Conservation (phyloP, 371 early-diverging fungal genomes). For the Choanephora cucurbitarum region DNA sequence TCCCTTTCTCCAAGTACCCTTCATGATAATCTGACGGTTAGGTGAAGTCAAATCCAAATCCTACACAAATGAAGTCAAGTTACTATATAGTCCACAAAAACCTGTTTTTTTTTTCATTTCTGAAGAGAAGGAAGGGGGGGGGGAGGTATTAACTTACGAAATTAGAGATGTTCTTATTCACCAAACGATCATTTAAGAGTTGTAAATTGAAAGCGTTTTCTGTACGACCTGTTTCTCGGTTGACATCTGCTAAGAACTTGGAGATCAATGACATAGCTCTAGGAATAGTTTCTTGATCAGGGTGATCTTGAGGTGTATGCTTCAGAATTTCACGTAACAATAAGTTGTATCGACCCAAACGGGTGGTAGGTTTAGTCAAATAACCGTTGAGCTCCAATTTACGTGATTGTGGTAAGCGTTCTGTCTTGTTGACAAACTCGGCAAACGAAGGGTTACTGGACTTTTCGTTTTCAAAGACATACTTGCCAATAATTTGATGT, state of each 20-base stretch:
- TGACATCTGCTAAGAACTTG: conserved; percentile 74
- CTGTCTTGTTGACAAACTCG: conserved; percentile 73
- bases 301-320: conserved; percentile 78
- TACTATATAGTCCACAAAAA: too few relatives aligned
- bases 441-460: conserved; percentile 66
- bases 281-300: conserved; percentile 70
- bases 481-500: conserved; percentile 83
- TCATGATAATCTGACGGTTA: conserved; percentile 72
- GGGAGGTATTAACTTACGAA: too few relatives aligned
- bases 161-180: conserved; percentile 65
- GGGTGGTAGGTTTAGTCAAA: conserved; percentile 82
- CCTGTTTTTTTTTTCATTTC: too few relatives aligned
- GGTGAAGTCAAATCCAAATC: conserved; percentile 56
- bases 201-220: conserved; percentile 59
- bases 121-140: too few relatives aligned
- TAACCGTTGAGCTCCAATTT: conserved; percentile 84
- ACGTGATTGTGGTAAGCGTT: conserved; percentile 76
- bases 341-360: conserved; percentile 88
- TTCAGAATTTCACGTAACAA: conserved; percentile 85
- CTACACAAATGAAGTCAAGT: conserved; percentile 24
- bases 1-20: conserved; percentile 72
- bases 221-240: conserved; percentile 80
- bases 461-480: conserved; percentile 80
- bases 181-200: conserved; percentile 40
- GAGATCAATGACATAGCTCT: conserved; percentile 70